A percentile compares a stretch with the other conserved stretches of the same genome.
These are phyloP conservation scores for Penicillium paradoxum DNA, from an alignment of 495 filamentous ascomycete genomes.

Conservation along the genomic window DNA sequence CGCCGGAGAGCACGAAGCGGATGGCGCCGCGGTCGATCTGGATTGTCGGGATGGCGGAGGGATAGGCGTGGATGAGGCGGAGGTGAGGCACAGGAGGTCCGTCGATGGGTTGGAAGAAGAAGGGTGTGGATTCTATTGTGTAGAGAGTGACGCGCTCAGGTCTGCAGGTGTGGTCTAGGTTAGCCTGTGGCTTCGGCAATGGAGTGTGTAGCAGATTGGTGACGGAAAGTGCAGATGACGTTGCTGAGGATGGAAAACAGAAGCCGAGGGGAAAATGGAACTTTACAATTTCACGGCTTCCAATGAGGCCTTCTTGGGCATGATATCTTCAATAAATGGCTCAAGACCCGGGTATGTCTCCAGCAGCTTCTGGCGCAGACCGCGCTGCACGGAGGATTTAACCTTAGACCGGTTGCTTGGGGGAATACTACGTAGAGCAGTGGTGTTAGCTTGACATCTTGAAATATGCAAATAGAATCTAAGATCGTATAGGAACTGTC, in stretches of 20 bases:
- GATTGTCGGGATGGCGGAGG: conserved; percentile 44
- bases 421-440: conserved; percentile 56
- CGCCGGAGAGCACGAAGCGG: conserved; percentile 89
- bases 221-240: neutral
- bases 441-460: conserved; percentile 12
- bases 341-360: conserved; percentile 81
- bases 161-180: conserved; percentile 27
- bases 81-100: conserved; percentile 76
- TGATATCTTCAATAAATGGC: conserved; percentile 87
- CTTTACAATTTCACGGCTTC: conserved; percentile 78
- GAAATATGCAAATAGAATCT: neutral
- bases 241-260: neutral
- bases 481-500: neutral
- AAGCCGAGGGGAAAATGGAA: neutral
- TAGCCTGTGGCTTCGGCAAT: neutral
- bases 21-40: conserved; percentile 90
- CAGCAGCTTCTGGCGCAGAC: conserved; percentile 72
- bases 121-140: conserved; percentile 64
- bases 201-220: neutral
- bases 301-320: conserved; percentile 92
- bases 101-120: conserved; percentile 91
- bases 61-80: conserved; percentile 62
- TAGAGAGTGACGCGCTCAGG: conserved; percentile 87
- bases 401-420: conserved; percentile 86
- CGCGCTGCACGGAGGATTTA: conserved; percentile 91